A percentile compares a stretch with the other conserved stretches of the same genome.
Evolutionary conservation across 768 basidiomycete genomes (phyloP).

Genomic region (Leccinellum albellum): DNA sequence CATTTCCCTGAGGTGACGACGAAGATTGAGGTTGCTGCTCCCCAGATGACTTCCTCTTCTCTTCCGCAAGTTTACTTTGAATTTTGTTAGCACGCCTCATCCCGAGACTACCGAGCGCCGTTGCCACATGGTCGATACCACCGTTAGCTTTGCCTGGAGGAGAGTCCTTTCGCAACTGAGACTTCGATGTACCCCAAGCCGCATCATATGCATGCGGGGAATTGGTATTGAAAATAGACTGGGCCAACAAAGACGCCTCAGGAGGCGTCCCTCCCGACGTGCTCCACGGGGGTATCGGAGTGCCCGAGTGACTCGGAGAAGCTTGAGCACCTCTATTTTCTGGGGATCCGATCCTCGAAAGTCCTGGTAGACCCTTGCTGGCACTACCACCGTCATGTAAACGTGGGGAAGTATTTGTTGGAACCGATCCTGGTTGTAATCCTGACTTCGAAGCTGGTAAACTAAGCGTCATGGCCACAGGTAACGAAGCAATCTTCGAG

Average conservation of each 20-base stretch:
- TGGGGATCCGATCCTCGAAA: slow-evolving; percentile 17
- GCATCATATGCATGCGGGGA: slow-evolving; percentile 6
- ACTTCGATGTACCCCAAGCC: slow-evolving; percentile 15
- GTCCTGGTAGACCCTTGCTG: slow-evolving; percentile 7
- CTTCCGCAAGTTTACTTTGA: slow-evolving; percentile 22
- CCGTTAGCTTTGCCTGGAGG: slow-evolving; percentile 17
- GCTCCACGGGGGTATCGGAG: slow-evolving; percentile 2
- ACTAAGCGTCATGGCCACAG: slow-evolving; percentile 15
- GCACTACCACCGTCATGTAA: not conserved
- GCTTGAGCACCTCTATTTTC: slow-evolving; percentile 9
- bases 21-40: slow-evolving; percentile 18
- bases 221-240: slow-evolving; percentile 14
- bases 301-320: slow-evolving; percentile 6
- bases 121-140: slow-evolving; percentile 12
- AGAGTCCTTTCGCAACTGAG: slow-evolving; percentile 11
- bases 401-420: slow-evolving; percentile 11
- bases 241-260: slow-evolving; percentile 6
- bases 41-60: slow-evolving; percentile 16
- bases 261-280: slow-evolving; percentile 6
- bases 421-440: slow-evolving; percentile 4
- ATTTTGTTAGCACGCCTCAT: slow-evolving; percentile 28
- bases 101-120: slow-evolving; percentile 27
- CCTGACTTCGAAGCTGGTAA: slow-evolving; percentile 12
- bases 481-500: slow-evolving; percentile 9
- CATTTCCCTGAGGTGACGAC: slow-evolving; percentile 10